Evolutionary conservation across 768 basidiomycete genomes (phyloP).

Genomic region (Boletus barrowsii): DNA sequence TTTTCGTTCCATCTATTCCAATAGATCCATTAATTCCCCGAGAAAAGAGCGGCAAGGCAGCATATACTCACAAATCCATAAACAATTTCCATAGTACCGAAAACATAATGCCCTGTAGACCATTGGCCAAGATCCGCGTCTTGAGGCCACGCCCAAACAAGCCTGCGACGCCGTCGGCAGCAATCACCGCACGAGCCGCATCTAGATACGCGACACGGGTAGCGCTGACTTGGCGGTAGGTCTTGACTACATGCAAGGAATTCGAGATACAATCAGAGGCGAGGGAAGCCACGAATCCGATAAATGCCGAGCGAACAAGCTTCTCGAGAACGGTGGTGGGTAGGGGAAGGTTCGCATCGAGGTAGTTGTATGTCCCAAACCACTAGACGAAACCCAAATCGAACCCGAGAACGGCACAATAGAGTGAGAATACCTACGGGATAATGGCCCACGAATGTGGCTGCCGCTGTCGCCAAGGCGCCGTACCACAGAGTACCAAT

Average conservation of each 20-base stretch:
- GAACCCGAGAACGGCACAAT: background rate
- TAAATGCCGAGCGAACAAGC: slow-evolving; percentile 79
- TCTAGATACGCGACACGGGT: slow-evolving; percentile 74
- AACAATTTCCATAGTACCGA: slow-evolving; percentile 89
- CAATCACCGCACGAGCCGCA: slow-evolving; percentile 75
- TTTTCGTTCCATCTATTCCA: slow-evolving; percentile 35
- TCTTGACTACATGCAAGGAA: slow-evolving; percentile 90
- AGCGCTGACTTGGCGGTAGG: slow-evolving; percentile 89
- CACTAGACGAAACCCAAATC: slow-evolving; percentile 45
- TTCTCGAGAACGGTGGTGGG: slow-evolving; percentile 52
- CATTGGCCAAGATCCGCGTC: slow-evolving; percentile 87
- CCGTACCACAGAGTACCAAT: slow-evolving; percentile 85
- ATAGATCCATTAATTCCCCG: background rate
- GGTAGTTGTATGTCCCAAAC: slow-evolving; percentile 85
- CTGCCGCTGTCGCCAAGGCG: slow-evolving; percentile 86
- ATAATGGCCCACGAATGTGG: slow-evolving; percentile 91
- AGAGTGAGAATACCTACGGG: slow-evolving; percentile 48
- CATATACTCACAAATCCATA: slow-evolving; percentile 70
- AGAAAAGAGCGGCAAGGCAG: background rate
- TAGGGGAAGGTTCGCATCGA: slow-evolving; percentile 59
- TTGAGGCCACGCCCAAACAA: slow-evolving; percentile 88
- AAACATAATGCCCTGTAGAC: slow-evolving; percentile 90
- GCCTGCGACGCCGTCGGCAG: slow-evolving; percentile 70
- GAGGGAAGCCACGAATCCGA: slow-evolving; percentile 86
- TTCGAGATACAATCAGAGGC: slow-evolving; percentile 85